These are phyloP conservation scores for Zygosaccharomyces kombuchaensis DNA, from an alignment of 805 yeast species.

Conservation along the genomic window DNA sequence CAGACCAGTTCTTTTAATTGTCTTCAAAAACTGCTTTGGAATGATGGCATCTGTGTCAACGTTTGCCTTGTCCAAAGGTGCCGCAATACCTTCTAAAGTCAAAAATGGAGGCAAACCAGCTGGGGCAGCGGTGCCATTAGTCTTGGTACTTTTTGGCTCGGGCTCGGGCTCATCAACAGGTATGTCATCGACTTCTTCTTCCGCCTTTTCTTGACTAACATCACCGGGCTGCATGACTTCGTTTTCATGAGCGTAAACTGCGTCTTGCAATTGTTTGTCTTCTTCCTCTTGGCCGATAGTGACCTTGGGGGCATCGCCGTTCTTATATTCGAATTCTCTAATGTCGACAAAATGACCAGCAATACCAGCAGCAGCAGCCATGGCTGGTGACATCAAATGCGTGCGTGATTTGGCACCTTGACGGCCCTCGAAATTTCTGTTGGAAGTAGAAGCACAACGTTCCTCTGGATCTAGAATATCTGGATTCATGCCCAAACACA, in stretches of 20 bases:
- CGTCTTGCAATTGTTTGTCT: conserved; percentile 58
- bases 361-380: conserved; percentile 99
- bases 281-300: conserved; percentile 39
- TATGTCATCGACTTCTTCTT: conserved; percentile 59
- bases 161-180: conserved; percentile 44
- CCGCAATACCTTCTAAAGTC: conserved; percentile 79
- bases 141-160: neutral
- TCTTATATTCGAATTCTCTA: conserved; percentile 67
- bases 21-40: conserved; percentile 96
- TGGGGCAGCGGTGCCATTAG: conserved; percentile 34
- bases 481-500: conserved; percentile 99
- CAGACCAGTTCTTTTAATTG: conserved; percentile 95
- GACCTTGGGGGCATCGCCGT: conserved; percentile 57
- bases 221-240: conserved; percentile 54
- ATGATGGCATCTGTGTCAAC: conserved; percentile 98
- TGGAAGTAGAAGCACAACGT: conserved; percentile 97
- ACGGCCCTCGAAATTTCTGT: conserved; percentile 98
- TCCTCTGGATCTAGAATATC: conserved; percentile 93
- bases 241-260: conserved; percentile 69
- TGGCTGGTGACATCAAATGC: conserved; percentile 96
- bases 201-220: conserved; percentile 43
- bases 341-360: conserved; percentile 88
- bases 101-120: conserved; percentile 71
- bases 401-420: conserved; percentile 97
- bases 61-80: conserved; percentile 91